Base-by-base conservation (phyloP, 1,284 basidiomycete species). In the Hymenochaete sp. region DNA sequence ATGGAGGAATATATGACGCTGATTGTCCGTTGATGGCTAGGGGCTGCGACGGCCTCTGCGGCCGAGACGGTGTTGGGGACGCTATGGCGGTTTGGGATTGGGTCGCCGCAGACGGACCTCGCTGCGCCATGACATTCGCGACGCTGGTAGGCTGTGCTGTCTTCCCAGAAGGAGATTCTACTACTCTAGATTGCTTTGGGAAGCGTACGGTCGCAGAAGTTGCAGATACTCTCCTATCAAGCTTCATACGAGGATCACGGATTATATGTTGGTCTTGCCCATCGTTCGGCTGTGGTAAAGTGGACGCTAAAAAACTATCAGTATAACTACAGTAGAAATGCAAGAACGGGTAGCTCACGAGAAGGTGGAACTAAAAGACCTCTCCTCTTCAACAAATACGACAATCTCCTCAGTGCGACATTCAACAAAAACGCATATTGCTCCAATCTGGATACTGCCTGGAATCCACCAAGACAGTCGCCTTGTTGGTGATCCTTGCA, bases 381-480 rank as follows among this genome's bases (percentile, higher is more conserved):
- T 54, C 92, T 82, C 66, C 91, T 88, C 68, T 91, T 87, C 59
- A 98, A 71, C 48, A 98, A 73, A 35, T 91, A 76, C 64, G 93
- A 97, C 45, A 99, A 70, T 56, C 95, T 77, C 53, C 93, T 77
- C 45, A 99, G 72, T 3, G 95, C 96, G 14, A 98, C 96, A 56
- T 98, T 93, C 44, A 99, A 70, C 50, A 99, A 66, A 70, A 96
- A 99, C 0, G 96, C 89, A 63, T 97, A 99, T 62, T 99, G 95
- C 68, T 99, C 95, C 54, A 99, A 67, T 50, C 95, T 74, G 43
- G 93, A 92, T 13, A 97, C 95, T 11, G 87, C 74, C 59, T 90
- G 84, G 65, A 98, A 97, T 7, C 93, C 93, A 16, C 67, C 57
- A 38, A 79, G 68, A 55, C 82, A 86, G 2, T 72, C 72, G 44